Evolutionary conservation across 768 basidiomycete species (phyloP).

Genomic region (Calvatia gigantea): DNA sequence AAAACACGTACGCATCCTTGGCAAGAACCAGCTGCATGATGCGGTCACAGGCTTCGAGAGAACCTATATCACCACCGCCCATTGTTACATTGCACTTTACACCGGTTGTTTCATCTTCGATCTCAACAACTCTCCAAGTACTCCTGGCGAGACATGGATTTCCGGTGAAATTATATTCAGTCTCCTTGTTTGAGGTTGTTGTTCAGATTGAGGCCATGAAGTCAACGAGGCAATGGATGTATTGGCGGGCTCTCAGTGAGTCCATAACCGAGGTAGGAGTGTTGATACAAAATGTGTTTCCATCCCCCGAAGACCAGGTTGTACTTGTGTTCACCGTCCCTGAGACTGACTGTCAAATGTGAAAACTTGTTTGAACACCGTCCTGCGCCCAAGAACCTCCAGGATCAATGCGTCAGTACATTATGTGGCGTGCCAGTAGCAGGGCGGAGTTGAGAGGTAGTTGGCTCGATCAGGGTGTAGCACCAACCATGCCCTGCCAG

Average conservation of each 20-base stretch:
- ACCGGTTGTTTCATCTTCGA: slow-evolving; percentile 46
- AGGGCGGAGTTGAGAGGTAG: slow-evolving; percentile 77
- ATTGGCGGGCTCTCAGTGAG: slow-evolving; percentile 82
- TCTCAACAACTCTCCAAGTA: slow-evolving; percentile 57
- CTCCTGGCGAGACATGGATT: slow-evolving; percentile 83
- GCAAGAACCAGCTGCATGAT: slow-evolving; percentile 88
- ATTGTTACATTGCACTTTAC: slow-evolving; percentile 68
- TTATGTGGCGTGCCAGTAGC: slow-evolving; percentile 41
- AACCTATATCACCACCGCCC: slow-evolving; percentile 77
- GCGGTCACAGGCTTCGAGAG: slow-evolving; percentile 82
- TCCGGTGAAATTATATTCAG: slow-evolving; percentile 30
- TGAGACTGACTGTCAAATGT: slow-evolving; percentile 34
- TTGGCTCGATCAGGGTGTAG: slow-evolving; percentile 99
- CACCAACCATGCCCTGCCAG: slow-evolving; percentile 61
- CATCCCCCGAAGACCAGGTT: slow-evolving; percentile 70
- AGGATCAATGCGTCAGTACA: slow-evolving; percentile 73
- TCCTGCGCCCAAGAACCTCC: slow-evolving; percentile 97
- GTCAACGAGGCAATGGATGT: slow-evolving; percentile 86
- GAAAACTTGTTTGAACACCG: slow-evolving; percentile 87
- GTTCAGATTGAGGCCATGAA: slow-evolving; percentile 62
- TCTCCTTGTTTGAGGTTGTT: slow-evolving; percentile 7
- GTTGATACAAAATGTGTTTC: slow-evolving; percentile 84
- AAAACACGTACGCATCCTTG: slow-evolving; percentile 78
- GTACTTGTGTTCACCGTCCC: slow-evolving; percentile 91
- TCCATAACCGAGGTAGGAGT: slow-evolving; percentile 96